Base-by-base conservation (phyloP, 2,329 filamentous ascomycete genomes). In the Phyllosticta capitalensis region DNA sequence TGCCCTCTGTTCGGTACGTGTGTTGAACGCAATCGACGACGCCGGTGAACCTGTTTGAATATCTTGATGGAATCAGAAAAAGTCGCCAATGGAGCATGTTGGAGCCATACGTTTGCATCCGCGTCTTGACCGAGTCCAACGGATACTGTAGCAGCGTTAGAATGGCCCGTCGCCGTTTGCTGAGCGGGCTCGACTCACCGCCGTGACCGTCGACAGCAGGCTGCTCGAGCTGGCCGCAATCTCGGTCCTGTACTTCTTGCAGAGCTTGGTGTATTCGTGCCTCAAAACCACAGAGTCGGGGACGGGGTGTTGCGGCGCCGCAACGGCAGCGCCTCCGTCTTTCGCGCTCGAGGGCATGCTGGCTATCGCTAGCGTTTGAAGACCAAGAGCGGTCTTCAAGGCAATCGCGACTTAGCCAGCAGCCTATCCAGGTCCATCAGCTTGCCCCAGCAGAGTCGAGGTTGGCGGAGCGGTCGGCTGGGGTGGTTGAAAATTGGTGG, bases 61-160 rank as follows among this genome's bases (percentile, higher is more conserved):
- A 60, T 28, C 58, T 60, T 17, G 12, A 45, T 3, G 7, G 19
- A 24, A 20, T 52, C 50, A 26, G 22, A 52, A 52, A 26, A 28
- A 54, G 9, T 54, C 38, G 24, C 17, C 24, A 33, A 57, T 58
- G 24, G 14, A 30, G 45, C 12, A n/a, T n/a, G 24, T 22, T 24
- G 51, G 54, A 33, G n/a, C 20, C 74, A 63, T 73, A 76, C 65
- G 88, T 89, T 77, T 95, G 90, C 84, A 94, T 90, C 68, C 90
- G 88, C 59, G 88, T 92, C 79, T 95, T 95, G 71, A 92, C 87
- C 67, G 90, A 92, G 72, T 95, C 90, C 65, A 95, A 83, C 21
- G 90, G 90, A 70, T 92, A 95, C 78, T 80, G 56, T 21, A 57
- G 62, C 54, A 14, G 20, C 55, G 9, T 33, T 58, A 33, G 52